Conservation (phyloP, 1,284 basidiomycete genomes). For the Ustilago loliicola region DNA sequence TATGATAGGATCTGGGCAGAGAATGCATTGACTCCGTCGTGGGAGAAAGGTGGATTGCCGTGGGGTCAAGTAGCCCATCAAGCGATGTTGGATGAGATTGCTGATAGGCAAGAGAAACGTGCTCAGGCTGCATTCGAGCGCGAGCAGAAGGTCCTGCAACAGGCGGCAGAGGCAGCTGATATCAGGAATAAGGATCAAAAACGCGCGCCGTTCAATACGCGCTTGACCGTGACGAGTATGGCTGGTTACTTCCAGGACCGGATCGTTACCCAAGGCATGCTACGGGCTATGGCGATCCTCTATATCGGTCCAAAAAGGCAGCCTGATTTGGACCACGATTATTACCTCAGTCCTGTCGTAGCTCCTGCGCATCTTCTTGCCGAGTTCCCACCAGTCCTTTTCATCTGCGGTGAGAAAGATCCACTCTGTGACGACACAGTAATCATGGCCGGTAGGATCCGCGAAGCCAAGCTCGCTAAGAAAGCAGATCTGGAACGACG, state of each 20-base stretch:
- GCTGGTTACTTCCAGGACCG: constrained; percentile 75
- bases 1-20: constrained; percentile 42
- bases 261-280: constrained; percentile 71
- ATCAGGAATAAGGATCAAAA: constrained; percentile 39
- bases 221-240: constrained; percentile 94
- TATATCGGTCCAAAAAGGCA: constrained; percentile 93
- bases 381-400: constrained; percentile 86
- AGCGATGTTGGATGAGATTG: constrained; percentile 32
- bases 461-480: constrained; percentile 84
- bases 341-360: constrained; percentile 92
- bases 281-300: constrained; percentile 97
- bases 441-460: constrained; percentile 90
- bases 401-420: constrained; percentile 84
- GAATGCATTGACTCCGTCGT: constrained; percentile 33
- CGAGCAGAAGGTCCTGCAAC: constrained; percentile 45
- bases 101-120: constrained; percentile 37
- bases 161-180: constrained; percentile 51
- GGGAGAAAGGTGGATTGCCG: constrained; percentile 43
- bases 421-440: constrained; percentile 82
- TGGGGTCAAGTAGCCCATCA: constrained; percentile 48
- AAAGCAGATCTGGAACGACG: constrained; percentile 74
- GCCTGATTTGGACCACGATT: constrained; percentile 94
- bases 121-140: constrained; percentile 41
- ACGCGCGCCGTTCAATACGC: constrained; percentile 76
- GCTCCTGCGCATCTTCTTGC: constrained; percentile 85